Base-by-base conservation (phyloP, 2,329 filamentous ascomycete genomes). In the Phialocephala sp. region DNA sequence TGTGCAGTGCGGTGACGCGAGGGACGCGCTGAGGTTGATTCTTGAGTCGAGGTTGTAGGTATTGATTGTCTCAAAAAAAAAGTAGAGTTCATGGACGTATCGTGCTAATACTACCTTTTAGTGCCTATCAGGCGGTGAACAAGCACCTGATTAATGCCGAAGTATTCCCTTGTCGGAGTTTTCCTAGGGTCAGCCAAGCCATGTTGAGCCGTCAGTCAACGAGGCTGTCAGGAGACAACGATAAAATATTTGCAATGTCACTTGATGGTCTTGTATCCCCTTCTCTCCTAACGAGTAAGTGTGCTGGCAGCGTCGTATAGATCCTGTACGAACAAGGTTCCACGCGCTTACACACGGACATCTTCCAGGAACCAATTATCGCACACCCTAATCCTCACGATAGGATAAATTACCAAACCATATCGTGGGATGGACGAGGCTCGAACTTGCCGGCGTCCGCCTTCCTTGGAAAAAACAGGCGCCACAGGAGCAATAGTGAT, bases 261-360 rank as follows among this genome's bases (percentile, higher is more conserved):
- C 62, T 64, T 60, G 62, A 64, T 63, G 55, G 41, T 36, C 37
- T 24, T 41, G 37, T 59, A 54, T 32, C 24, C 55, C 45, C 45
- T 14, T 43, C 37, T 59, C 56, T 15, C 22, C 27, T 32, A 32
- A 32, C 27, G 27, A 32, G 52, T 35, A 39, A 55, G 52, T 54
- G 45, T 11, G 35, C 20, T 47, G 39, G 43, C 24, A 35, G 18
- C 41, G 32, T 3, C 14, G 35, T 47, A 39, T 50, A 22, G 11
- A 55, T 54, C 22, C 36, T 41, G 37, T 32, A 32, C 50, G n/a
- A 24, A 22, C 18, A 56, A 47, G 60, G 60, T 54, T 62, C 35
- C 32, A 43, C 45, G 54, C 60, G 60, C 60, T 57, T 63, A 47
- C 39, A 20, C 54, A 52, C 60, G 60, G 60, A 50, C n/a, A 55